Conservation (phyloP, 2,329 filamentous ascomycete genomes). For the Cryphonectria carpinicola region DNA sequence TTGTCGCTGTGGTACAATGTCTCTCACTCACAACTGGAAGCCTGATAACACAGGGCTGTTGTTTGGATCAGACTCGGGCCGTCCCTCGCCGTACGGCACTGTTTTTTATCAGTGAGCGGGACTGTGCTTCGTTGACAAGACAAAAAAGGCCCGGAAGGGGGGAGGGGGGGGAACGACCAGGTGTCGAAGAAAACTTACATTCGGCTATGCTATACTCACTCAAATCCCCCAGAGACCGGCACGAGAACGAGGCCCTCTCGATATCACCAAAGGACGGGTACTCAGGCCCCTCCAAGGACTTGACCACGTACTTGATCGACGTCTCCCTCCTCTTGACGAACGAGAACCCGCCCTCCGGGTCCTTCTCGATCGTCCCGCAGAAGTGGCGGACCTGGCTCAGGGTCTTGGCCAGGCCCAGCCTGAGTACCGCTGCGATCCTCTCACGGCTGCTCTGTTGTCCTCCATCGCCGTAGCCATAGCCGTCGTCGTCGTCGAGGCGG, state of each 20-base stretch:
- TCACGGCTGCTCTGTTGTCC: conserved; percentile 22
- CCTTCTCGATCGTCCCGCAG: conserved; percentile 43
- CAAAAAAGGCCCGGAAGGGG: no score
- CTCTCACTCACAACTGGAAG: conserved; percentile 38
- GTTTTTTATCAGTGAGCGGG: not conserved
- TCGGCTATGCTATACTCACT: conserved; percentile 17
- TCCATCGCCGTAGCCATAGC: conserved; percentile 26
- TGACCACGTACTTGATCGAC: conserved; percentile 33
- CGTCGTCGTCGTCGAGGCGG: conserved; percentile 35
- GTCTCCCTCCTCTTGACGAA: conserved; percentile 17
- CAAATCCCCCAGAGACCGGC: conserved; percentile 29
- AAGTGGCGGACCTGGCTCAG: conserved; percentile 42
- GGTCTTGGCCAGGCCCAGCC: conserved; percentile 28
- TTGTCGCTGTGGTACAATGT: not conserved
- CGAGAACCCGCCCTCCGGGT: conserved; percentile 37
- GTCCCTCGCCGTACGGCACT: conserved; percentile 35
- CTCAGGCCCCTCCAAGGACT: conserved; percentile 34
- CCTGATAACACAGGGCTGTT: conserved; percentile 39
- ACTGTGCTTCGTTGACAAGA: no score
- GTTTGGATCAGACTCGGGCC: conserved; percentile 41
- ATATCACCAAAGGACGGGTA: conserved; percentile 35
- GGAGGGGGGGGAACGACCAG: no score
- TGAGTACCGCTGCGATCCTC: conserved; percentile 39
- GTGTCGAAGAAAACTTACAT: not conserved
- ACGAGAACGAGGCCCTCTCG: conserved; percentile 32